phyloP scores from a whole-genome alignment of 306 rosid genomes.

The Vicia villosa region DNA sequence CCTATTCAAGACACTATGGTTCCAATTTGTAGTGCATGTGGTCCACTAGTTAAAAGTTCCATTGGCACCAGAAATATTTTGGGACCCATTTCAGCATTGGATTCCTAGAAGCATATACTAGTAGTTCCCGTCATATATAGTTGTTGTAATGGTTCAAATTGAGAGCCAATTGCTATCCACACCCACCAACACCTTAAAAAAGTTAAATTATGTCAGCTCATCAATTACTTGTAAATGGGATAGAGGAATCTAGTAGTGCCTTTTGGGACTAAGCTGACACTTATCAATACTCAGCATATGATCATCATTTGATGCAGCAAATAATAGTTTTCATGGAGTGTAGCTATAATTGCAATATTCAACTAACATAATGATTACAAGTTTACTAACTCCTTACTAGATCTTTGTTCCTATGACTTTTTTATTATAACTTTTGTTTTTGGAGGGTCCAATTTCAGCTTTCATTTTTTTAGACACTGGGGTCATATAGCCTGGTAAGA shows the following conservation, averaged over 20 bases:
- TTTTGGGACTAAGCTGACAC: constrained; percentile 35
- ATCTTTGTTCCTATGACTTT: constrained; percentile 36
- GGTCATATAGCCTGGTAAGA: neutral
- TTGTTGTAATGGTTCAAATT: constrained; percentile 35
- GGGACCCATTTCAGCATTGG: constrained; percentile 45
- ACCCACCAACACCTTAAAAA: constrained; percentile 37
- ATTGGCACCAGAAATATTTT: too few relatives aligned
- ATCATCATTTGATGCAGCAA: constrained; percentile 35
- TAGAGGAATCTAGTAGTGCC: constrained; percentile 37
- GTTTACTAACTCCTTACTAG: constrained; percentile 27
- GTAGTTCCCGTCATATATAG: constrained; percentile 30
- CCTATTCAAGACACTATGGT: constrained; percentile 19
- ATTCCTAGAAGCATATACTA: constrained; percentile 51
- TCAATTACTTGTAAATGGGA: constrained; percentile 34
- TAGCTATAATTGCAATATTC: constrained; percentile 16
- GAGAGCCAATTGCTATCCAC: constrained; percentile 24
- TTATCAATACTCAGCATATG: constrained; percentile 3
- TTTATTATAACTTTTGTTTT: neutral
- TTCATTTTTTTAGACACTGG: neutral
- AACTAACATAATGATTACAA: constrained; percentile 39
- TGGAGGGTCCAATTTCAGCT: constrained; percentile 6
- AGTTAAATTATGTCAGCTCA: constrained; percentile 31
- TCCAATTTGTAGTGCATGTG: constrained; percentile 35
- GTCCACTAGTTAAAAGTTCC: too few relatives aligned
- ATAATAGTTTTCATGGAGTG: constrained; percentile 3